A percentile compares a stretch with the other conserved stretches of the same genome.
Evolutionary conservation across 805 yeast species (phyloP).

Genomic region (Starmerella apis): DNA sequence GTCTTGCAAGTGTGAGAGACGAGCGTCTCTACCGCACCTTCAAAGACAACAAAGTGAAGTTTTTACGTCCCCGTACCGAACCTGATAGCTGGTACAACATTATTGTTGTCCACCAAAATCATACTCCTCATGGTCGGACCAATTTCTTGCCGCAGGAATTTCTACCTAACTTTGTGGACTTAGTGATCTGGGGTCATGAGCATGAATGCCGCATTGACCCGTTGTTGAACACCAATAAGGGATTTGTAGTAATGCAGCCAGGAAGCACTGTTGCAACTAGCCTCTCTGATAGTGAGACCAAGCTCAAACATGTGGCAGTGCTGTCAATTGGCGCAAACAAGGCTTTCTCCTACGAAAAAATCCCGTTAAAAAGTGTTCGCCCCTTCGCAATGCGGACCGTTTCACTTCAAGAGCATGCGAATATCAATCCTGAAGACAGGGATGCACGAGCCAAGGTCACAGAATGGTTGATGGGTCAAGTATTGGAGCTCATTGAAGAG

Average conservation of each 20-base stretch:
- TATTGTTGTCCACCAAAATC: conserved; percentile 87
- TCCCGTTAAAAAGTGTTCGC: conserved; percentile 59
- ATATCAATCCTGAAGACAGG: conserved; percentile 41
- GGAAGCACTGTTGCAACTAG: conserved; percentile 94
- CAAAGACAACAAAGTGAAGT: conserved; percentile 67
- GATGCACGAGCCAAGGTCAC: conserved; percentile 41
- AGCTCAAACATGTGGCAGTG: conserved; percentile 63
- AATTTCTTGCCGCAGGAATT: conserved; percentile 76
- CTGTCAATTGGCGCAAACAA: conserved; percentile 48
- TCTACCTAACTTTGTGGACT: conserved; percentile 69
- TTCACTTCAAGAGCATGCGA: conserved; percentile 35
- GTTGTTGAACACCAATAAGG: conserved; percentile 41
- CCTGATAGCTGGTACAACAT: conserved; percentile 70
- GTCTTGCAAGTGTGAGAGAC: conserved; percentile 79
- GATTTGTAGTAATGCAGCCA: conserved; percentile 75
- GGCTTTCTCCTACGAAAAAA: conserved; percentile 47
- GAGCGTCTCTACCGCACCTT: conserved; percentile 77
- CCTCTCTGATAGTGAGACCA: conserved; percentile 71
- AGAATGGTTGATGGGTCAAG: conserved; percentile 48
- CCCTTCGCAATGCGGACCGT: conserved; percentile 72
- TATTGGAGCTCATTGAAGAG: conserved; percentile 52
- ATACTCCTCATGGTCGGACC: conserved; percentile 56
- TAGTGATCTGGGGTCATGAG: conserved; percentile 95
- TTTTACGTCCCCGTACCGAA: conserved; percentile 53
- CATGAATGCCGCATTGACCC: conserved; percentile 83